Percentiles rank a stretch among this genome's conserved stretches.
Conservation (phyloP, 306 rosid species). For the Trifolium subterraneum region DNA sequence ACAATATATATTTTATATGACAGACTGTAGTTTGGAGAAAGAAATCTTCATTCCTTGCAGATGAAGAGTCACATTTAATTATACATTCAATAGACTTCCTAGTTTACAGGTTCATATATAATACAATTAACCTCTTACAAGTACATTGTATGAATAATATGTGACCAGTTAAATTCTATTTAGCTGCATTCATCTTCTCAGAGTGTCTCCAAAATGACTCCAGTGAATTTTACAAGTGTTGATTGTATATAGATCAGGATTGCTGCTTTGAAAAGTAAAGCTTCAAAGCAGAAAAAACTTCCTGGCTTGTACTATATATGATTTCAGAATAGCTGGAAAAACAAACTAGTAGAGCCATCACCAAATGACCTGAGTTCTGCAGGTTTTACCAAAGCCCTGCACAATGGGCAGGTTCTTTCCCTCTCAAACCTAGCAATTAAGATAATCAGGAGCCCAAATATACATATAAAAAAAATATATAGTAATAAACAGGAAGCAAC, state of each 20-base stretch:
- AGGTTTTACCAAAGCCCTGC: constrained; percentile 97
- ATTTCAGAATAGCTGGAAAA: constrained; percentile 83
- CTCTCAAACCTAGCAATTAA: constrained; percentile 85
- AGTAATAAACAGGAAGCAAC: constrained; percentile 9
- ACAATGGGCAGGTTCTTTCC: constrained; percentile 94
- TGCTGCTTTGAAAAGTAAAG: constrained; percentile 51
- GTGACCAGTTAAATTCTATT: constrained; percentile 47
- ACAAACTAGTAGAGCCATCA: constrained; percentile 93
- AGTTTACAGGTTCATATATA: constrained; percentile 52
- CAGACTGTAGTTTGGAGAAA: constrained; percentile 28
- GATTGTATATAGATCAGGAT: constrained; percentile 52
- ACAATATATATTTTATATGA: constrained; percentile 29
- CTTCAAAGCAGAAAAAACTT: constrained; percentile 65
- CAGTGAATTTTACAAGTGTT: constrained; percentile 58
- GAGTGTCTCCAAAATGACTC: constrained; percentile 53
- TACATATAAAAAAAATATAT: not conserved
- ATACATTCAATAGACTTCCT: constrained; percentile 50
- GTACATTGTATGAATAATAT: constrained; percentile 64
- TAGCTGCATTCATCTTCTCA: constrained; percentile 49
- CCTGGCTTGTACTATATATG: constrained; percentile 41
- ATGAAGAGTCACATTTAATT: constrained; percentile 43
- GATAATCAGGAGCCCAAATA: constrained; percentile 35
- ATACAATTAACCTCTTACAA: constrained; percentile 55
- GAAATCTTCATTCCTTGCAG: constrained; percentile 51
- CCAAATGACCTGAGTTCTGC: constrained; percentile 95